These are phyloP conservation scores for Penicillium paneum DNA, from an alignment of 2,329 filamentous ascomycete species.

Conservation along the genomic window DNA sequence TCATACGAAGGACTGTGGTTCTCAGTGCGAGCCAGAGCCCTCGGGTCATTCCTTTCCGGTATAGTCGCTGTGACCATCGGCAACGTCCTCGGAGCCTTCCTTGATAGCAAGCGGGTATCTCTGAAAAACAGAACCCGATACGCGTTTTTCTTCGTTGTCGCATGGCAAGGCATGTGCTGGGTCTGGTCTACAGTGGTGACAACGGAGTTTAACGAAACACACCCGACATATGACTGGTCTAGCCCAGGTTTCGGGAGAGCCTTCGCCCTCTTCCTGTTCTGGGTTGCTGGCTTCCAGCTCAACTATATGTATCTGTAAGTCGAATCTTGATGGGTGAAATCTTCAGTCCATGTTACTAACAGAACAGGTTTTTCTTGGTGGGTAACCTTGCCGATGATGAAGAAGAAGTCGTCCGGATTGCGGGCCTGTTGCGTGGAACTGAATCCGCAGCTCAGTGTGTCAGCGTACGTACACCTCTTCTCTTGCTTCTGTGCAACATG, in stretches of 20 bases:
- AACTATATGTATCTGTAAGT: conserved; percentile 69
- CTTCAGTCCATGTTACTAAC: conserved; percentile 5
- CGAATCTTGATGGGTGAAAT: neutral
- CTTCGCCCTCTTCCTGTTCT: conserved; percentile 66
- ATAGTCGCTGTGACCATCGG: conserved; percentile 64
- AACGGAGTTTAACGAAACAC: conserved; percentile 56
- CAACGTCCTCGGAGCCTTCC: conserved; percentile 63
- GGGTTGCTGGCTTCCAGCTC: conserved; percentile 65
- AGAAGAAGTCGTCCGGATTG: conserved; percentile 64
- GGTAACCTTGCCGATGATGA: conserved; percentile 61
- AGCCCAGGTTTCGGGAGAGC: conserved; percentile 61
- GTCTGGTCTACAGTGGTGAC: conserved; percentile 66
- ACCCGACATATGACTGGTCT: conserved; percentile 65
- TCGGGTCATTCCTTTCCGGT: conserved; percentile 68
- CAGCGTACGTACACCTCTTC: conserved; percentile 44
- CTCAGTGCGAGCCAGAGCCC: conserved; percentile 63
- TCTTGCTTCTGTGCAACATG: neutral
- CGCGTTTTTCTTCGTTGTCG: conserved; percentile 52
- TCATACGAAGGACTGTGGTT: conserved; percentile 69
- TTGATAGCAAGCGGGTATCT: conserved; percentile 57
- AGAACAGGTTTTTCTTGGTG: conserved; percentile 63
- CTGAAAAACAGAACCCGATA: conserved; percentile 54
- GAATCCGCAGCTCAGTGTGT: conserved; percentile 72
- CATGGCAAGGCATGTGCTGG: conserved; percentile 67
- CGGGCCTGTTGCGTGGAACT: conserved; percentile 65